Base-by-base conservation (phyloP, 2,329 filamentous ascomycete species). In the Thelonectria discophora region DNA sequence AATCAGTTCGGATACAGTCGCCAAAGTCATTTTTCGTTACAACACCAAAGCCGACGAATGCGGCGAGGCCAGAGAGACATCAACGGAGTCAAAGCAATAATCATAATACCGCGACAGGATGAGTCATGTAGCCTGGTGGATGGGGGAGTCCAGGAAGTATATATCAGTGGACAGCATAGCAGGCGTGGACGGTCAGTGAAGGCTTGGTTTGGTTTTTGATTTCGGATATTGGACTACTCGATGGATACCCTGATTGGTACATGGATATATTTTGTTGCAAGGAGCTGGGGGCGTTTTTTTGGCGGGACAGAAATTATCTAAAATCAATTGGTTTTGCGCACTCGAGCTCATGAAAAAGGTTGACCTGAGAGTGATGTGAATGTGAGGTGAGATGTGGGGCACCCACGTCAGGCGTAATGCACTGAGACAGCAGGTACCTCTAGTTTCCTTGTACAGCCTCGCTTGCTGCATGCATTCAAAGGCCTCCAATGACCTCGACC, bases 1-100 rank as follows among this genome's bases (percentile, higher is more conserved):
- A 68, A 55, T 71, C 68, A 46, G 69, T 71, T 21, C 69, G 66
- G 45, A 65, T 72, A 20, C 66, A 67, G 27, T 71, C 69, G n/a
- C 69, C 69, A 3, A 66, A 59, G 45, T 53, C 56, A 32, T 64
- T 68, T 27, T 65, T 62, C 10, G 46, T 54, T 46, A 61, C 64
- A 27, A 64, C 62, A 42, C 57, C 57, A 46, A 53, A 34, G 6
- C 42, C 59, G 21, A 17, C 45, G n/a, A 55, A 56, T 32, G 58
- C 54, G 20, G 10, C 57, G 42, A 64, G 55, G 34, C 13, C n/a
- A 12, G 48, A 58, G 34, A 21, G 32, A 20, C 12, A 62, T 45
- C 30, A 20, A 20, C 48, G 30, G 32, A 48, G 20, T 11, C 27
- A 57, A 40, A 56, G 62, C 27, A 58, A 43, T 40, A 58, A 63